These are phyloP conservation scores for Plectranthus barbatus DNA, from an alignment of 257 asterid genomes.

Conservation along the genomic window DNA sequence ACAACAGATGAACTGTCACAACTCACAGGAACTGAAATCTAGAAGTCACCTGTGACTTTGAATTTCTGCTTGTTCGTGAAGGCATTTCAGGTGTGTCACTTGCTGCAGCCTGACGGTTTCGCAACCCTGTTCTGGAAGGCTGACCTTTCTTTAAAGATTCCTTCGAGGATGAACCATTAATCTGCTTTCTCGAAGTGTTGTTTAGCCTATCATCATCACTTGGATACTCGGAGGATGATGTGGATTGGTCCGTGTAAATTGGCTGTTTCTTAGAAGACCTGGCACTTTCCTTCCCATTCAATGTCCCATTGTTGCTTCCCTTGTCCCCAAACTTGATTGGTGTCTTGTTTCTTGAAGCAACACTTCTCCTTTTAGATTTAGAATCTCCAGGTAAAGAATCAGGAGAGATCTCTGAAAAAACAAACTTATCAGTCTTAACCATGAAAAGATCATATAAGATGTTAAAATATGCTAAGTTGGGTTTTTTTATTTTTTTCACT, in stretches of 20 bases:
- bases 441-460: conserved; percentile 7
- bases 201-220: conserved; percentile 36
- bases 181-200: conserved; percentile 17
- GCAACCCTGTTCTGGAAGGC: conserved; percentile 27
- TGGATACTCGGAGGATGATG: conserved; percentile 46
- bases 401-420: conserved; percentile 33
- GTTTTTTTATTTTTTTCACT: not conserved
- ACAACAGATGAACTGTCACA: not conserved
- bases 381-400: conserved; percentile 24
- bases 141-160: conserved; percentile 20
- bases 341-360: conserved; percentile 23
- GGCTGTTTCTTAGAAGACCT: conserved; percentile 29
- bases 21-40: not conserved
- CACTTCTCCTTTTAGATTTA: conserved; percentile 21
- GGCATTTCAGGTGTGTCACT: conserved; percentile 23
- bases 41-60: conserved; percentile 39
- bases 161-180: conserved; percentile 25
- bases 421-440: not conserved
- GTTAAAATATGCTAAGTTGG: not conserved
- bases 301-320: conserved; percentile 23
- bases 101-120: conserved; percentile 23
- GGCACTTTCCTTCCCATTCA: conserved; percentile 27
- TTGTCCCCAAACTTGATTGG: conserved; percentile 29
- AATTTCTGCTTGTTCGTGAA: conserved; percentile 23
- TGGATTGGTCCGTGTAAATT: conserved; percentile 33